Conservation (phyloP, 2,329 filamentous ascomycete genomes). For the Nemania sp. region DNA sequence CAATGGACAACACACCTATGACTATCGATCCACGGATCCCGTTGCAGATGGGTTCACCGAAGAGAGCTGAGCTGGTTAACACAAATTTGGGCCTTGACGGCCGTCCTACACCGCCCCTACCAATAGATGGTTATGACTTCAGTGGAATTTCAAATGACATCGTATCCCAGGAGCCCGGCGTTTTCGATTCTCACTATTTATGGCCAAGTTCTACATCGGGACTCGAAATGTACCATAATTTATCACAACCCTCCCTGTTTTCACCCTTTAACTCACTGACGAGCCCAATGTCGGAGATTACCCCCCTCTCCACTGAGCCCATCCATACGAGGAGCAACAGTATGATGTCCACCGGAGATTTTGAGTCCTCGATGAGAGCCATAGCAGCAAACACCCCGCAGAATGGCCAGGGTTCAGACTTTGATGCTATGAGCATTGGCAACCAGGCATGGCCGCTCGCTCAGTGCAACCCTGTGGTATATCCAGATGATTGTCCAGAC, state of each 20-base stretch:
- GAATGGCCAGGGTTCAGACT: conserved; percentile 47
- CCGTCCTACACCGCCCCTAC: conserved; percentile 42
- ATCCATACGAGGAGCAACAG: conserved; percentile 53
- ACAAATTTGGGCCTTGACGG: conserved; percentile 41
- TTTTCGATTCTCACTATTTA: too few species aligned
- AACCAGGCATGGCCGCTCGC: conserved; percentile 57
- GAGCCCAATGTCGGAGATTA: conserved; percentile 47
- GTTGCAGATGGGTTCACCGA: conserved; percentile 31
- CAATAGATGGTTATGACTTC: background rate
- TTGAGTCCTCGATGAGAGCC: conserved; percentile 39
- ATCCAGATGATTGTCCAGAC: conserved; percentile 49
- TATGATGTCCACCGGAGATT: conserved; percentile 48
- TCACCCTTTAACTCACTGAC: conserved; percentile 46
- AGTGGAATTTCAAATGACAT: background rate
- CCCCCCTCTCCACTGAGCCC: conserved; percentile 48
- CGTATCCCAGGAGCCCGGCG: too few species aligned
- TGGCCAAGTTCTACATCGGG: too few species aligned
- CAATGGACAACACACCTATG: conserved; percentile 17
- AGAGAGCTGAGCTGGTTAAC: conserved; percentile 40
- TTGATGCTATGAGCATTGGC: conserved; percentile 51
- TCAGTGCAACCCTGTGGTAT: conserved; percentile 52
- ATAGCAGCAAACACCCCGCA: conserved; percentile 34
- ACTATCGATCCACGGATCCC: conserved; percentile 41
- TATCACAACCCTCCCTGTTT: conserved; percentile 32
- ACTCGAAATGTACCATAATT: background rate